phyloP scores from a whole-genome alignment of 805 yeast genomes.

The Cyberlindnera meyerae region DNA sequence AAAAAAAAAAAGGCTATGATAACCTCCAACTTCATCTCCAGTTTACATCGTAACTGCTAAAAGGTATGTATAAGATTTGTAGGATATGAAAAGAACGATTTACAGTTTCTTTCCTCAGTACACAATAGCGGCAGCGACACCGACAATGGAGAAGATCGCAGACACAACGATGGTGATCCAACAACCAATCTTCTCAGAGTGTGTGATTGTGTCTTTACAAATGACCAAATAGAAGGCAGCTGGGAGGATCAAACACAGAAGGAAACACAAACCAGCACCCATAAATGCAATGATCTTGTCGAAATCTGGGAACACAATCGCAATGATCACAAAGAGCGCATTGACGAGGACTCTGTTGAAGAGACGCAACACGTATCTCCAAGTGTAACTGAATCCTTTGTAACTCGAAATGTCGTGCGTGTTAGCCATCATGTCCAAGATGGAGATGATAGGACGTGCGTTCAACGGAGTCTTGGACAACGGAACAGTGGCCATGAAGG shows the following conservation, averaged over 20 bases:
- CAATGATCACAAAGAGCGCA: slow-evolving; percentile 48
- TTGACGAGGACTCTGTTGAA: slow-evolving; percentile 43
- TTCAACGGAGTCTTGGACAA: slow-evolving; percentile 79
- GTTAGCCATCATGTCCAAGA: slow-evolving; percentile 51
- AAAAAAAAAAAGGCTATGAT: no score
- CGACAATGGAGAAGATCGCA: slow-evolving; percentile 46
- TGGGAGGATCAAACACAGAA: slow-evolving; percentile 77
- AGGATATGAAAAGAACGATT: no score
- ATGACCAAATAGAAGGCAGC: slow-evolving; percentile 61
- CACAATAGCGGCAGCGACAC: slow-evolving; percentile 51
- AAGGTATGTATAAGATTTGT: no score
- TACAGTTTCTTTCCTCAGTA: no score
- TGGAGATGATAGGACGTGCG: slow-evolving; percentile 75
- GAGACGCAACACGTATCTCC: slow-evolving; percentile 17
- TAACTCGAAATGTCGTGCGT: slow-evolving; percentile 22
- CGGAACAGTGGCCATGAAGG: slow-evolving; percentile 75
- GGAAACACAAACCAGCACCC: slow-evolving; percentile 77
- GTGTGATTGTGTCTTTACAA: slow-evolving; percentile 40
- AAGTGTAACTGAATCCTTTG: slow-evolving; percentile 18
- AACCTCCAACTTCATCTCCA: no score
- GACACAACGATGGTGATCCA: slow-evolving; percentile 41
- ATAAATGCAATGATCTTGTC: slow-evolving; percentile 77
- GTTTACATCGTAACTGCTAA: no score
- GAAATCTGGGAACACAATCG: slow-evolving; percentile 69
- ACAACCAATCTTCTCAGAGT: slow-evolving; percentile 36